Evolutionary conservation across 805 yeast species (phyloP), one percentile per base, ranked within the genome.

Genomic region (Candida palmyrensis): DNA sequence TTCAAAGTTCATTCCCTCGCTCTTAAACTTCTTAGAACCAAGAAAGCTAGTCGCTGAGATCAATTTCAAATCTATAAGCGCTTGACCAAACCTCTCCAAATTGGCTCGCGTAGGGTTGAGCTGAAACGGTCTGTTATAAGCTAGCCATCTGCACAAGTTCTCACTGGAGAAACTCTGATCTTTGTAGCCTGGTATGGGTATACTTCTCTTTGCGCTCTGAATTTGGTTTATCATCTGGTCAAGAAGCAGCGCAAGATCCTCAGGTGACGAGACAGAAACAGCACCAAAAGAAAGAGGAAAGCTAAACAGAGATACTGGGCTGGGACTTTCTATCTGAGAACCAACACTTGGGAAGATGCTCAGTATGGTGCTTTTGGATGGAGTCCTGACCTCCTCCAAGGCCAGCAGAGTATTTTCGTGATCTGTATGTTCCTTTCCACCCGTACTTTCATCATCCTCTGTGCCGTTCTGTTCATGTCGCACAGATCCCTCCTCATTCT

Each of bases 1-100:
- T 41, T 66, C 71, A 29, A 62, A 62, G 69, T 69, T 64, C 63
- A 62, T 55, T 3, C 59, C 61, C 35, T 63, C 68, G 35, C 65
- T 59, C 33, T 46, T 61, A 41, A 66, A 66, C 40, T 60, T 62
- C 35, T 45, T 55, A 5, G 55, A 46, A 12, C 51, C 49, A 28
- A 65, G 45, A 26, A 64, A 44, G 3, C 61, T 57, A 3, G 62
- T 53, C 2, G 59, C 56, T 1, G 45, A 38, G 5, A 64, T 39
- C 8, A 66, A 40, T 33, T 55, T 61, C 35, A 47, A 40, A 37
- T 66, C 68, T 10, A 65, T 16, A 7, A 66, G 49, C 2, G 50
- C 39, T 44, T 66, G 72, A 6, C 72, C 71, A 39, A 66, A 51
- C 32, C 52, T 56, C 37, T 66, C 72, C 6, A 65, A 38, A 32